Percentiles rank a stretch among this genome's conserved stretches.
Evolutionary conservation across 1,284 basidiomycete genomes (phyloP).

Genomic region (Pascua guehoae): DNA sequence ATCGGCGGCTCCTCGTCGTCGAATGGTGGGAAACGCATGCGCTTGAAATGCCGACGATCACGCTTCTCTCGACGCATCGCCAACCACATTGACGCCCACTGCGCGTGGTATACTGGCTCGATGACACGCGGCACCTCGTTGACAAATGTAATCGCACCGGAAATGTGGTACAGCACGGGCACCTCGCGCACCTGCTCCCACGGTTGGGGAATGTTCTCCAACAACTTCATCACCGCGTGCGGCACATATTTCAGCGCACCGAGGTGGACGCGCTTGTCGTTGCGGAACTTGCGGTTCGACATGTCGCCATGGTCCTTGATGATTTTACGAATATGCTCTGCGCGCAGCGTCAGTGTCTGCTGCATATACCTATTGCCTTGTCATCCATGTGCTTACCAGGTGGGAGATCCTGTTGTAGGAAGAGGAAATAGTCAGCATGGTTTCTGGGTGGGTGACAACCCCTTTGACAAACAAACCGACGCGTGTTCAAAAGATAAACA

Average conservation of each 20-base stretch:
- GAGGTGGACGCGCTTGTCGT: slow-evolving; percentile 97
- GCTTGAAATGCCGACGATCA: slow-evolving; percentile 98
- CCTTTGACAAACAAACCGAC: too few relatives aligned
- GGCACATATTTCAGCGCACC: slow-evolving; percentile 98
- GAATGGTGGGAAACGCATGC: slow-evolving; percentile 99
- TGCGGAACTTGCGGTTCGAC: slow-evolving; percentile 93
- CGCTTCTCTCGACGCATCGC: slow-evolving; percentile 99
- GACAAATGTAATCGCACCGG: slow-evolving; percentile 99
- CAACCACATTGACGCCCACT: slow-evolving; percentile 99
- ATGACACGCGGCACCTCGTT: slow-evolving; percentile 96
- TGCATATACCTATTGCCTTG: background rate
- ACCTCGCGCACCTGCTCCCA: slow-evolving; percentile 99
- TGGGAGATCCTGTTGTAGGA: slow-evolving; percentile 40
- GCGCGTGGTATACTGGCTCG: slow-evolving; percentile 97
- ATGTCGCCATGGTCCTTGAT: slow-evolving; percentile 98
- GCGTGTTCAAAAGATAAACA: too few relatives aligned
- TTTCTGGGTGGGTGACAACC: too few relatives aligned
- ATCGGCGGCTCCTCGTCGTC: slow-evolving; percentile 98
- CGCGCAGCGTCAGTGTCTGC: background rate
- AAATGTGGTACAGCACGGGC: slow-evolving; percentile 94
- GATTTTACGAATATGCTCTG: slow-evolving; percentile 95
- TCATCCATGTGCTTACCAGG: slow-evolving; percentile 24
- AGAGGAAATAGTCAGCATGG: too few relatives aligned
- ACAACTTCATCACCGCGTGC: slow-evolving; percentile 97
- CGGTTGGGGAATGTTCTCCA: slow-evolving; percentile 98